phyloP scores from a whole-genome alignment of 2,329 filamentous ascomycete genomes.

The Escovopsis sp. region DNA sequence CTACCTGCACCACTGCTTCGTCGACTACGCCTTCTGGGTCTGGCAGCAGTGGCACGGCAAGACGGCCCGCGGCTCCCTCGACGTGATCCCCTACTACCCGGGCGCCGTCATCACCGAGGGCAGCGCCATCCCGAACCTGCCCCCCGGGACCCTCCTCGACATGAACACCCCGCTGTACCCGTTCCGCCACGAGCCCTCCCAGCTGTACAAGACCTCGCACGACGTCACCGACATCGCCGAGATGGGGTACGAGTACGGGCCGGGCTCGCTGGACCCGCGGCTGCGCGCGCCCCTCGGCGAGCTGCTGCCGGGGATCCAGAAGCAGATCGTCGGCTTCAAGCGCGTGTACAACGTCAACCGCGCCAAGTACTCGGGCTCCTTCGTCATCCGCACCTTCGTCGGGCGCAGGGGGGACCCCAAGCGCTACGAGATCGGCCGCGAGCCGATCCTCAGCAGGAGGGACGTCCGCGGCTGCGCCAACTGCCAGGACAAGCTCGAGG shows the following conservation, averaged over 20 bases:
- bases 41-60: conserved; percentile 13
- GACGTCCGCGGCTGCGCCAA: conserved; percentile 11
- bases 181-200: conserved; percentile 2
- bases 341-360: conserved; percentile 8
- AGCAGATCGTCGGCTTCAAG: conserved; percentile 3
- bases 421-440: conserved; percentile 5
- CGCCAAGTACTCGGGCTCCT: conserved; percentile 10
- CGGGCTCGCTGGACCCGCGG: not conserved
- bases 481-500: conserved; percentile 10
- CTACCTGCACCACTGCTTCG: conserved; percentile 17
- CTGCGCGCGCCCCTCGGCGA: not conserved
- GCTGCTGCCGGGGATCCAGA: not conserved
- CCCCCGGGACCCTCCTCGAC: conserved; percentile 1
- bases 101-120: conserved; percentile 6
- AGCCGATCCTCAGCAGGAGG: conserved; percentile 12
- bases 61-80: conserved; percentile 2
- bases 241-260: conserved; percentile 9
- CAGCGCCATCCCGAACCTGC: conserved; percentile 5
- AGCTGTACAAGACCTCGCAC: not conserved
- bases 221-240: conserved; percentile 2
- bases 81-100: not conserved
- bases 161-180: conserved; percentile 8
- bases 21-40: conserved; percentile 15
- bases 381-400: conserved; percentile 9
- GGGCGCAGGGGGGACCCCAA: not conserved